A percentile compares a stretch with the other conserved stretches of the same genome.
phyloP scores from a whole-genome alignment of 2,329 filamentous ascomycete species.

The Epichloe gansuensis region DNA sequence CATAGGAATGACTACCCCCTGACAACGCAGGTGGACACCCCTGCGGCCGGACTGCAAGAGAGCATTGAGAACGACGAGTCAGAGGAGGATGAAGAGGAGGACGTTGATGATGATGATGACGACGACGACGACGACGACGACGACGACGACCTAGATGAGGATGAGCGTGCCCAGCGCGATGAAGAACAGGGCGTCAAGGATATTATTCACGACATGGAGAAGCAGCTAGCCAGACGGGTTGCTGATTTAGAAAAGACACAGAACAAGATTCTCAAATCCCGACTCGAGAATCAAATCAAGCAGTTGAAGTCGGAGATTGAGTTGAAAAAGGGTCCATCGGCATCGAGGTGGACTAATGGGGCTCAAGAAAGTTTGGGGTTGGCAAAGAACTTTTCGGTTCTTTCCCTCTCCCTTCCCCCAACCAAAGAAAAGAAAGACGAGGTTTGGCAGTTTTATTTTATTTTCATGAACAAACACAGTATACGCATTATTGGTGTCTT shows the following conservation, averaged over 20 bases:
- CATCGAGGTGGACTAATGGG: slow-evolving; percentile 25
- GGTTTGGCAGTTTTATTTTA: background rate
- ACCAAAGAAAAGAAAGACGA: too few relatives aligned
- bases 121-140: slow-evolving; percentile 38
- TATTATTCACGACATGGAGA: slow-evolving; percentile 41
- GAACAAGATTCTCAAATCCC: slow-evolving; percentile 37
- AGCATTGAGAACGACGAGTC: slow-evolving; percentile 30
- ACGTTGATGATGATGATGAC: slow-evolving; percentile 27
- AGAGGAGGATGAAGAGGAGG: slow-evolving; percentile 33
- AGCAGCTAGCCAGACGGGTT: slow-evolving; percentile 34
- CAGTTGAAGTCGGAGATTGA: slow-evolving; percentile 32
- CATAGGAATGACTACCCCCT: slow-evolving; percentile 32
- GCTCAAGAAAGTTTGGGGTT: too few relatives aligned
- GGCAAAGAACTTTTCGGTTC: too few relatives aligned
- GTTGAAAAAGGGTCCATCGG: slow-evolving; percentile 32
- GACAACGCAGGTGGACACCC: slow-evolving; percentile 31
- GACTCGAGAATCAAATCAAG: slow-evolving; percentile 38
- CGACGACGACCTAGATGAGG: slow-evolving; percentile 39
- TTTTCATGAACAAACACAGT: background rate
- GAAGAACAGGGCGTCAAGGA: slow-evolving; percentile 43
- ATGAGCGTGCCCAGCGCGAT: slow-evolving; percentile 35
- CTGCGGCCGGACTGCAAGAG: slow-evolving; percentile 29
- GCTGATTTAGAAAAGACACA: slow-evolving; percentile 30
- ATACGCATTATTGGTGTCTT: too few relatives aligned
- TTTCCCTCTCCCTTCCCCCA: too few relatives aligned